Evolutionary conservation across 73 alveolate species (phyloP).

Genomic region (Stentor roeselii): DNA sequence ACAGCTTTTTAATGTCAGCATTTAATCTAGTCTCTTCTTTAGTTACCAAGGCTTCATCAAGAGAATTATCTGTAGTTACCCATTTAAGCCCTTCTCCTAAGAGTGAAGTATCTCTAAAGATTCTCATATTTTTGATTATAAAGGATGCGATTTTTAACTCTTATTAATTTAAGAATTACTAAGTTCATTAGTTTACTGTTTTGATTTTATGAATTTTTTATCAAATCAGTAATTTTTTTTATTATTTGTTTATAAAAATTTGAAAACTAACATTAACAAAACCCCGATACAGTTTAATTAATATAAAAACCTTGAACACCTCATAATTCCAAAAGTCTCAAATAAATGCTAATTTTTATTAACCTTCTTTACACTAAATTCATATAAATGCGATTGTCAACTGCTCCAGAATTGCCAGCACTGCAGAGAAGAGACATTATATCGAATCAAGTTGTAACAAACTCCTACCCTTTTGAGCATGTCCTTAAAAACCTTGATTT

Average conservation of each 20-base stretch:
- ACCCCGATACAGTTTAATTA: too few relatives aligned
- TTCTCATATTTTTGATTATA: too few relatives aligned
- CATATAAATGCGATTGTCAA: background rate
- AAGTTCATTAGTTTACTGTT: too few relatives aligned
- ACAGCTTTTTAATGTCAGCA: slow-evolving; percentile 16
- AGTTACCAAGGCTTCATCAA: background rate
- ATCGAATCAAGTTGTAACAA: background rate
- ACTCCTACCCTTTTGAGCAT: background rate
- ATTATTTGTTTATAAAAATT: too few relatives aligned
- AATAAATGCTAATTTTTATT: background rate
- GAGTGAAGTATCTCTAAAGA: slow-evolving; percentile 13
- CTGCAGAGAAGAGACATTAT: background rate
- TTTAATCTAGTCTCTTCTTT: slow-evolving; percentile 1
- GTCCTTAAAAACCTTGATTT: background rate
- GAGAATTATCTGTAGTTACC: background rate
- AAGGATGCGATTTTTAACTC: too few relatives aligned
- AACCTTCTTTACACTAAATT: background rate
- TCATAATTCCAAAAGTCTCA: background rate
- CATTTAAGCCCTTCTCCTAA: slow-evolving; percentile 17
- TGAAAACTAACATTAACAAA: too few relatives aligned
- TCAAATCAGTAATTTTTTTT: too few relatives aligned
- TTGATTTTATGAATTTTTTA: too few relatives aligned
- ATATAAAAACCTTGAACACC: too few relatives aligned
- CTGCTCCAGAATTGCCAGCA: background rate
- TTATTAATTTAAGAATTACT: too few relatives aligned